phyloP scores from a whole-genome alignment of 1,284 basidiomycete species.

The Moesziomyces globuligerus region DNA sequence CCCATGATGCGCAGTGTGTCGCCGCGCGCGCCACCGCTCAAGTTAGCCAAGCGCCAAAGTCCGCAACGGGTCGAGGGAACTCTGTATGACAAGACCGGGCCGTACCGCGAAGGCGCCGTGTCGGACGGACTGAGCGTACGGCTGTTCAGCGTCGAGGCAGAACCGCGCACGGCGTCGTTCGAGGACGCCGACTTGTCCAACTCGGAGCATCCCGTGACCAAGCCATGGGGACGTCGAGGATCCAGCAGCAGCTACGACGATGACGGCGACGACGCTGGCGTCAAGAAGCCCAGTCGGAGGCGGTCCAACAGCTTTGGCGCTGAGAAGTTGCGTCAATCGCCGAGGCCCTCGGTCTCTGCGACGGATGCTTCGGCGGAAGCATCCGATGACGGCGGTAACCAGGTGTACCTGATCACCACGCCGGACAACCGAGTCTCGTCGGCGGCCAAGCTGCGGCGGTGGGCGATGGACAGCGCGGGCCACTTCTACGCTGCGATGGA shows the following conservation, averaged over 20 bases:
- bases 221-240: constrained; percentile 36
- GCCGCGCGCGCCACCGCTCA: constrained; percentile 41
- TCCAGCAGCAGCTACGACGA: constrained; percentile 35
- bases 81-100: constrained; percentile 62
- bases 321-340: constrained; percentile 18
- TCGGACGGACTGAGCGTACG: constrained; percentile 64
- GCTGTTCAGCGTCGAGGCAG: constrained; percentile 48
- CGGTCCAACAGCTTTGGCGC: constrained; percentile 27
- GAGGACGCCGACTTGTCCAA: constrained; percentile 40
- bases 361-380: constrained; percentile 4
- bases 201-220: constrained; percentile 41
- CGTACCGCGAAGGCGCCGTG: constrained; percentile 61
- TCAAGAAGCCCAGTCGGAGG: constrained; percentile 10
- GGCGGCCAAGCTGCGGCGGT: constrained; percentile 62
- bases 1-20: constrained; percentile 15
- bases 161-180: constrained; percentile 20
- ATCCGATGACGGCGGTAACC: constrained; percentile 15
- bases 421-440: constrained; percentile 66
- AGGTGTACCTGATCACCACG: constrained; percentile 64
- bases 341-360: constrained; percentile 20
- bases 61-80: constrained; percentile 63
- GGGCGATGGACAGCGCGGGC: constrained; percentile 64
- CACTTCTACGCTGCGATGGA: constrained; percentile 66
- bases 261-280: constrained; percentile 21
- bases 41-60: constrained; percentile 46